phyloP scores from a whole-genome alignment of 1,284 basidiomycete genomes.

The Puccinia coronata region DNA sequence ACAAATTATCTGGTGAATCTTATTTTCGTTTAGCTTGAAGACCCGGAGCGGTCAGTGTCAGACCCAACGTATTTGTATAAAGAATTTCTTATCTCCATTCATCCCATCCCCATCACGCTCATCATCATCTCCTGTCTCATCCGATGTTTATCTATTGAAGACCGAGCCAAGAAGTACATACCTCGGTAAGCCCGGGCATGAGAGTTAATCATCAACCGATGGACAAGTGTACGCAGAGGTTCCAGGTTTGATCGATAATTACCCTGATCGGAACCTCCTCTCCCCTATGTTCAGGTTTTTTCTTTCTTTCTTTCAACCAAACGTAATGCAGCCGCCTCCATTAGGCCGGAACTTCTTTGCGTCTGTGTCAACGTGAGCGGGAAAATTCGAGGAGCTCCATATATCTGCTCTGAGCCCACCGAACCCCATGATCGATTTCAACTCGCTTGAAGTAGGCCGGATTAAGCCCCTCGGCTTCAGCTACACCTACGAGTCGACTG shows the following conservation, averaged over 20 bases:
- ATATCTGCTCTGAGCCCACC: too few species aligned
- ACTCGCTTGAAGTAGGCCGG: too few species aligned
- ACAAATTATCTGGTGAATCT: neutral
- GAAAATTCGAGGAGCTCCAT: too few species aligned
- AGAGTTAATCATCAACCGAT: neutral
- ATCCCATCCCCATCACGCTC: too few species aligned
- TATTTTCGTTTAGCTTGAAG: neutral
- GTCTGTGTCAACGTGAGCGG: neutral
- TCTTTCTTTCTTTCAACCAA: neutral
- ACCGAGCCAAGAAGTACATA: neutral
- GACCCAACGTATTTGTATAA: neutral
- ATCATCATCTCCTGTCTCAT: constrained; percentile 9
- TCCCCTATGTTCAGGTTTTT: neutral
- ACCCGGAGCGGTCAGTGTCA: neutral
- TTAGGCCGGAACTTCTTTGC: neutral
- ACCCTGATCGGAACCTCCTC: neutral
- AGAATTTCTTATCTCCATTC: neutral
- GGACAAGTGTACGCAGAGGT: neutral
- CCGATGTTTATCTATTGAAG: neutral
- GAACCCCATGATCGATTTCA: too few species aligned
- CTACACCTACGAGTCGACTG: too few species aligned
- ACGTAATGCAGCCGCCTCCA: neutral
- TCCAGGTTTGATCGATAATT: neutral
- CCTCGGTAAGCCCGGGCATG: neutral
- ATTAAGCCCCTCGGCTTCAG: too few species aligned